Base-by-base conservation (phyloP, 345 rosid genomes). In the Linum tenue region DNA sequence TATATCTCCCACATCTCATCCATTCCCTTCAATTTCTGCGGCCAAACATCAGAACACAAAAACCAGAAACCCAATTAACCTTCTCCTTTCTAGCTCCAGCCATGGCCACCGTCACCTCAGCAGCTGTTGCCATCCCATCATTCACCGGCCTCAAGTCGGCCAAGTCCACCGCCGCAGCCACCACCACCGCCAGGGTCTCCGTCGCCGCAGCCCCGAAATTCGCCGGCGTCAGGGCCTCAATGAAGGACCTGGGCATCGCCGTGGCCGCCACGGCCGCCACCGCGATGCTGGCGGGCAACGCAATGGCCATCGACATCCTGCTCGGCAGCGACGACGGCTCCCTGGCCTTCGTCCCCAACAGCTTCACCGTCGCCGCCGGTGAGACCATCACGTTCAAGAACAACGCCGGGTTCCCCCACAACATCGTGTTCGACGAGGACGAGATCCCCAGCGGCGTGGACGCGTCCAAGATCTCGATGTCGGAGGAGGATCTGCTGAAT, bases 331-430 rank as follows among this genome's bases (percentile, higher is more conserved):
- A 78, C 51, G 91, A 85, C 63, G 98, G 97, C 5, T 61, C 60
- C 0, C 67, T 92, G 68, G 97, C 76, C 48, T 92, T 92, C 70
- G 78, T 84, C 31, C 98, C 98, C 2, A 71, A 12, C 37, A 43
- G 68, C 0, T 83, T 90, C 87, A 59, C 81, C 3, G 75, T 86
- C 3, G 64, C 83, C 65, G 0, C 89, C 11, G 97, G 98, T 3
- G 96, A 89, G 71, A 86, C 84, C 75, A 92, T 92, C 43, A 91
- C 83, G 64, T 92, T 92, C 87, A 89, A 81, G 83, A 92, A 92
- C 86, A 83, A 86, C 64, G 90, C 97, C 7, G 98, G 89, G 7
- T 92, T 74, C 85, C 98, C 97, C 1, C 98, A 92, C 82, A 92
- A 92, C 70, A 79, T 92, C 2, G 68, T 92, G 59, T 92, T 92